phyloP scores from a whole-genome alignment of 139 green algal species.

The Dunaliella sp. region DNA sequence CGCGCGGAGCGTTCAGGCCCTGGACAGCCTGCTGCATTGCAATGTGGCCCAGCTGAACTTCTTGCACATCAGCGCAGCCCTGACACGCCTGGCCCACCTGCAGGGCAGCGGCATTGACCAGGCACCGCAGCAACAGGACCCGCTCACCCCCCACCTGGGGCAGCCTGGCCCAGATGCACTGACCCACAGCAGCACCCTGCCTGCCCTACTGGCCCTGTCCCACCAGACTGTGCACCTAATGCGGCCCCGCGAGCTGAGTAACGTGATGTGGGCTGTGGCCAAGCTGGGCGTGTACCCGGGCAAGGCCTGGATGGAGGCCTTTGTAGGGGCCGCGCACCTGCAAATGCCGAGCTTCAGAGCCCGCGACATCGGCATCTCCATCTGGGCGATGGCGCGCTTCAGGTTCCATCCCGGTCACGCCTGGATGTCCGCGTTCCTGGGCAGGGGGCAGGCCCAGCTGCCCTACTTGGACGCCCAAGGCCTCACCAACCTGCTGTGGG shows the following conservation, averaged over 20 bases:
- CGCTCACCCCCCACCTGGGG: no score
- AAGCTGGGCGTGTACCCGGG: background rate
- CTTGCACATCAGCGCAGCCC: background rate
- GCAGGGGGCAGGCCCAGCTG: background rate
- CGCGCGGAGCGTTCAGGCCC: background rate
- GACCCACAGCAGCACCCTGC: no score
- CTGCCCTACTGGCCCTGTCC: background rate
- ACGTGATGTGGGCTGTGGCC: background rate
- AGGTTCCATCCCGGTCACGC: background rate
- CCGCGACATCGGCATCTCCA: background rate
- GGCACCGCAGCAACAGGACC: background rate
- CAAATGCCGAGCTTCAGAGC: background rate
- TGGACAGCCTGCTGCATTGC: background rate
- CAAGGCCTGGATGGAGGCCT: background rate
- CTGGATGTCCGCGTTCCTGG: background rate
- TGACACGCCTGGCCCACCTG: background rate
- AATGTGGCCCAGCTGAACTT: background rate
- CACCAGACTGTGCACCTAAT: background rate
- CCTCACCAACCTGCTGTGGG: background rate
- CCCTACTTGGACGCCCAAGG: background rate
- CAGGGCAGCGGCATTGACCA: background rate
- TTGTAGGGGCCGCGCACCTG: background rate
- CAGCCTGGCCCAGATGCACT: no score
- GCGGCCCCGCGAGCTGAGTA: background rate
- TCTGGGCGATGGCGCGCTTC: background rate